These are phyloP conservation scores for Kodamaea kakaduensis DNA, from an alignment of 805 yeast genomes.

Conservation along the genomic window DNA sequence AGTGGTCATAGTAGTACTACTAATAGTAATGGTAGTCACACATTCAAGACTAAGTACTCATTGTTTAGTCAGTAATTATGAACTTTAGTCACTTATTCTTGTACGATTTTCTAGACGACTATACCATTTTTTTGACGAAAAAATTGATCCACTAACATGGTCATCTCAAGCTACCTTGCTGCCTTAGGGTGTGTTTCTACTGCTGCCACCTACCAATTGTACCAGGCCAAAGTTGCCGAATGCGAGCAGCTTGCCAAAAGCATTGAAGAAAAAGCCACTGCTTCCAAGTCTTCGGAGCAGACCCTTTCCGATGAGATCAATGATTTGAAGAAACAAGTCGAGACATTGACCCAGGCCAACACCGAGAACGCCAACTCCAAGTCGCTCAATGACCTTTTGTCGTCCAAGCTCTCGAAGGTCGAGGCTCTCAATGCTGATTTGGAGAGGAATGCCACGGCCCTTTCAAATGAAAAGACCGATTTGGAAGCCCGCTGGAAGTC, in stretches of 20 bases:
- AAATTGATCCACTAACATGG: constrained; percentile 10
- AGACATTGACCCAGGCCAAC: constrained; percentile 10
- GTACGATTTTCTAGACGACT: too few relatives aligned
- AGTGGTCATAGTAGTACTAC: too few relatives aligned
- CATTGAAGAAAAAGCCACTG: constrained; percentile 11
- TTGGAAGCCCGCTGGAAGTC: constrained; percentile 1
- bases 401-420: constrained; percentile 3
- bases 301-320: constrained; percentile 9
- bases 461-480: constrained; percentile 5
- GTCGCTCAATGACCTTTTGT: constrained; percentile 3
- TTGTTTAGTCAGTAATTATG: too few relatives aligned
- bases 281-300: constrained; percentile 9
- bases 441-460: constrained; percentile 3
- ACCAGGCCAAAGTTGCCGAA: constrained; percentile 17
- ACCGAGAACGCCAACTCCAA: constrained; percentile 6
- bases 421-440: constrained; percentile 7
- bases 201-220: constrained; percentile 18
- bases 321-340: constrained; percentile 4
- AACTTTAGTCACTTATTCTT: too few relatives aligned
- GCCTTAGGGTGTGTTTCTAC: constrained; percentile 19
- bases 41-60: too few relatives aligned
- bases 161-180: constrained; percentile 15
- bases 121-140: background rate
- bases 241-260: constrained; percentile 11
- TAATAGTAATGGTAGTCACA: too few relatives aligned